Percentiles rank a stretch among this genome's conserved stretches.
These are phyloP conservation scores for Cryphonectria parasitica DNA, from an alignment of 2,329 filamentous ascomycete species.

Conservation along the genomic window DNA sequence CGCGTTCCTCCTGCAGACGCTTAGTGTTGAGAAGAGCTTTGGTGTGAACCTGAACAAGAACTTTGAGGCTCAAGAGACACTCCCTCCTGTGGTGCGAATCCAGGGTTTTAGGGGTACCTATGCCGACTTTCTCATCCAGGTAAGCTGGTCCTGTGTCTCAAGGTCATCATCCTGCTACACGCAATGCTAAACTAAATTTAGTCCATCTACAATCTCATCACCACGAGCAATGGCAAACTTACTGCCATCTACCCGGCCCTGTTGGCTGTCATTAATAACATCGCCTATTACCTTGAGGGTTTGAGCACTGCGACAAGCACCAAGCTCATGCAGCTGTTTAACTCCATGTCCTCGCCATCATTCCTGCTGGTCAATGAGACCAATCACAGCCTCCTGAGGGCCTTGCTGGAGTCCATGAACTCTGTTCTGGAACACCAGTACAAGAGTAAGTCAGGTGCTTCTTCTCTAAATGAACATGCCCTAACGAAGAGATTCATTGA, in stretches of 20 bases:
- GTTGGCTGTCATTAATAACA: slow-evolving; percentile 90
- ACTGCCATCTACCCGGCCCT: slow-evolving; percentile 91
- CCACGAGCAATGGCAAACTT: slow-evolving; percentile 85
- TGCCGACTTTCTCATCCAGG: slow-evolving; percentile 90
- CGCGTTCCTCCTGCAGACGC: slow-evolving; percentile 91
- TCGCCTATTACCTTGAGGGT: slow-evolving; percentile 81
- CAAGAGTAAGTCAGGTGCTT: slow-evolving; percentile 58
- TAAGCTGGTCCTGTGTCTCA: slow-evolving; percentile 47
- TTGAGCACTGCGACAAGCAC: slow-evolving; percentile 75
- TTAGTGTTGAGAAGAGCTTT: slow-evolving; percentile 92
- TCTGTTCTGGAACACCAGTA: slow-evolving; percentile 90
- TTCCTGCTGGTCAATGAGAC: slow-evolving; percentile 91
- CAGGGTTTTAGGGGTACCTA: slow-evolving; percentile 86
- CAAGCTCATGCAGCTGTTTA: slow-evolving; percentile 85
- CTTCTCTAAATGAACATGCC: not conserved
- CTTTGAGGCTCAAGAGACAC: slow-evolving; percentile 86
- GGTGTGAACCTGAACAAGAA: slow-evolving; percentile 85
- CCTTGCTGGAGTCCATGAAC: slow-evolving; percentile 86
- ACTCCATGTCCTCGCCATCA: slow-evolving; percentile 89
- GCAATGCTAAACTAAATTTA: slow-evolving; percentile 42
- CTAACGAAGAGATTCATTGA: slow-evolving; percentile 31
- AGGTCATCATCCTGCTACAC: slow-evolving; percentile 25
- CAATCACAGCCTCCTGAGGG: slow-evolving; percentile 81
- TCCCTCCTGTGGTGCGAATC: slow-evolving; percentile 81
- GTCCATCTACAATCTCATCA: slow-evolving; percentile 92